Conservation (phyloP, 2,329 filamentous ascomycete species). For the Calonectria ilicicola region DNA sequence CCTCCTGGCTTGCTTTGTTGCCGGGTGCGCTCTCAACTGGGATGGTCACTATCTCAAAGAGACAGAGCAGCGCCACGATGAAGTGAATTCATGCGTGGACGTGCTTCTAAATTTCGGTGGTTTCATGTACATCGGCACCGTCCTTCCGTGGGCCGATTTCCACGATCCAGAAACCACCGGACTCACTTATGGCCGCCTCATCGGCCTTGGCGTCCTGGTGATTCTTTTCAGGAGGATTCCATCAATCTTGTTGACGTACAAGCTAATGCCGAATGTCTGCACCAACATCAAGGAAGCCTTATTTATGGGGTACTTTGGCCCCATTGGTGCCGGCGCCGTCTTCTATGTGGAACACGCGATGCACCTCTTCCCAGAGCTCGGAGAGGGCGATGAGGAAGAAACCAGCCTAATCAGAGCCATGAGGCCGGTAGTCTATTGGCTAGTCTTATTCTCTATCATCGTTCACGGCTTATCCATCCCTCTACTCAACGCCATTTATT, state of each 20-base stretch:
- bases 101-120: constrained; percentile 69
- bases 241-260: constrained; percentile 63
- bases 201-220: constrained; percentile 63
- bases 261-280: constrained; percentile 63
- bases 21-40: constrained; percentile 71
- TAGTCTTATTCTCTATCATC: constrained; percentile 44
- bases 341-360: constrained; percentile 73
- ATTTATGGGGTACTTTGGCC: constrained; percentile 77
- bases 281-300: constrained; percentile 67
- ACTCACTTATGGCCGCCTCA: constrained; percentile 61
- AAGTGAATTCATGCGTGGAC: constrained; percentile 69
- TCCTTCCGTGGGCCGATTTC: constrained; percentile 68
- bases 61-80: constrained; percentile 66
- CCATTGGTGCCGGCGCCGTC: constrained; percentile 80
- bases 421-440: constrained; percentile 54
- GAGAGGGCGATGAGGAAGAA: constrained; percentile 49
- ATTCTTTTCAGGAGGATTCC: constrained; percentile 67
- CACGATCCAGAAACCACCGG: constrained; percentile 63
- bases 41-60: constrained; percentile 68
- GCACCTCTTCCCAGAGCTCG: constrained; percentile 52
- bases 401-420: constrained; percentile 51
- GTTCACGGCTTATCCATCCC: constrained; percentile 58
- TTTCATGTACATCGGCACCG: constrained; percentile 69
- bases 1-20: constrained; percentile 70
- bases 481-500: constrained; percentile 29